Base-by-base conservation (phyloP, 768 basidiomycete species). In the Pleurotus salmoneostramineus region DNA sequence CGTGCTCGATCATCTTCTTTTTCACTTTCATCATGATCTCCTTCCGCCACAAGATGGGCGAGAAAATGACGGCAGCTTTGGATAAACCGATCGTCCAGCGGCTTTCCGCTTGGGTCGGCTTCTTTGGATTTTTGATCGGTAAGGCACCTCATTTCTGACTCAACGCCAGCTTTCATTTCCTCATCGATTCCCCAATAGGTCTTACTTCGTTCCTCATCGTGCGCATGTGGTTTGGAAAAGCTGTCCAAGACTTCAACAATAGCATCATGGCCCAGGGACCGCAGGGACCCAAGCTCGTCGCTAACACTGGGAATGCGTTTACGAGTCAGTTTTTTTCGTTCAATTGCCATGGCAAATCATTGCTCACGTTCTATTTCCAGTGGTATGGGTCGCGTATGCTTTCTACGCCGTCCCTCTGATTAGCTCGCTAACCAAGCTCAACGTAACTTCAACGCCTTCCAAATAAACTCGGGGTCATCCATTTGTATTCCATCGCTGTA, bases 191-290 rank as follows among this genome's bases (percentile, higher is more conserved):
- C 34, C 12, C 36, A 45, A 12, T 56, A 90, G 89, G 89, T 11
- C 68, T 89, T 58, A 83, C 83, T 2, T 76, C 87, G 6, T 88
- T 89, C 72, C 75, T 90, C 15, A 77, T 92, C 58, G 71, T 88
- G 55, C 83, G 88, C 60, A 88, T 93, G 82, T 90, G 86, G 83
- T 90, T 90, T 60, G 88, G 85, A 15, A 90, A 91, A 69, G 84
- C 89, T 2, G 83, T 86, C 0, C 80, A 85, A 54, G 89, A 91
- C 65, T 92, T 93, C 72, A 93, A 93, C 67, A 65, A 72, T 45
- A 82, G 76, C 52, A 84, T 92, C 52, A 60, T 73, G 27, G 67
- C 77, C 6, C 78, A 79, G 59, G 86, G 84, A 17, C 59, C 66
- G 3, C 71, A 78, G 56, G 85, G 80, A 4, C 86, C 87, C 1